These are phyloP conservation scores for Stenocarpella maydis DNA, from an alignment of 2,329 filamentous ascomycete genomes.

Conservation along the genomic window DNA sequence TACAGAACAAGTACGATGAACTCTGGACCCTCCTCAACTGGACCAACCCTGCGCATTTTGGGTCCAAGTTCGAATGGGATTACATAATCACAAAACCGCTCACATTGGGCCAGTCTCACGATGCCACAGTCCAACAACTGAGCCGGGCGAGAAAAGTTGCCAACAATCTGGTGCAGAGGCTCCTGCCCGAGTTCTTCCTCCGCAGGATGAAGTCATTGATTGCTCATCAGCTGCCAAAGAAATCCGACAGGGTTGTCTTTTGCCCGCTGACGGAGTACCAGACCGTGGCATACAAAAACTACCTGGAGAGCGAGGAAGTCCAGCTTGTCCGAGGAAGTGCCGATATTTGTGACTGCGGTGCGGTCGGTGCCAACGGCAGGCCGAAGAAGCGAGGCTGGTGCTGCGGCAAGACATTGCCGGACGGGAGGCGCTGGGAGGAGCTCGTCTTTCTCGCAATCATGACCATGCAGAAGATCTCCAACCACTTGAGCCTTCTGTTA, in stretches of 20 bases:
- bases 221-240: slow-evolving; percentile 90
- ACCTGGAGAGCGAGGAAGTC: slow-evolving; percentile 77
- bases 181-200: slow-evolving; percentile 89
- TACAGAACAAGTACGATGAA: slow-evolving; percentile 98
- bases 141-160: slow-evolving; percentile 83
- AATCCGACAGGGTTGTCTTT: slow-evolving; percentile 93
- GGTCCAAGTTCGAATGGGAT: slow-evolving; percentile 76
- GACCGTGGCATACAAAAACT: slow-evolving; percentile 81
- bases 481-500: slow-evolving; percentile 89
- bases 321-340: slow-evolving; percentile 72
- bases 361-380: slow-evolving; percentile 44
- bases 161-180: slow-evolving; percentile 82
- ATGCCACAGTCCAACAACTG: slow-evolving; percentile 84
- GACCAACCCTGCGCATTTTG: slow-evolving; percentile 84
- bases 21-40: slow-evolving; percentile 96
- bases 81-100: slow-evolving; percentile 80
- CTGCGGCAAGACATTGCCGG: slow-evolving; percentile 68
- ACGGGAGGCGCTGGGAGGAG: slow-evolving; percentile 74
- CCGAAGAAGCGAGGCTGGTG: slow-evolving; percentile 81
- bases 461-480: slow-evolving; percentile 85
- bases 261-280: slow-evolving; percentile 88
- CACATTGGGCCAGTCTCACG: slow-evolving; percentile 88
- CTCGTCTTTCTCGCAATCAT: slow-evolving; percentile 87
- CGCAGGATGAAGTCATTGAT: slow-evolving; percentile 94
- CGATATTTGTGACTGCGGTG: slow-evolving; percentile 74